Evolutionary conservation across 2,329 filamentous ascomycete genomes (phyloP).

Genomic region (Cladophialophora yegresii): DNA sequence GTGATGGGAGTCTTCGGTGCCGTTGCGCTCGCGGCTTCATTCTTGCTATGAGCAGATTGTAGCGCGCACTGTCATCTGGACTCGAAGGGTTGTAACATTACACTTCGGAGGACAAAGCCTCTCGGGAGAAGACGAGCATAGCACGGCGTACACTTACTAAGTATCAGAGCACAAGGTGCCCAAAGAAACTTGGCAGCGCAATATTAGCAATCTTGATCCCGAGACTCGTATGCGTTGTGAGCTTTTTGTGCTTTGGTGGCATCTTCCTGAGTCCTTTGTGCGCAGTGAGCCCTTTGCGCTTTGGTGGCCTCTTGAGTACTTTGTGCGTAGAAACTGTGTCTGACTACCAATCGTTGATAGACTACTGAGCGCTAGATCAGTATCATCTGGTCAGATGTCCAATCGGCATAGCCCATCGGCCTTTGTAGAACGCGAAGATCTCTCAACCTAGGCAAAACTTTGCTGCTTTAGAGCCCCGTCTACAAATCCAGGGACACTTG

Average conservation of each 20-base stretch:
- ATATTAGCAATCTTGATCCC: not conserved
- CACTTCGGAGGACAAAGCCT: not conserved
- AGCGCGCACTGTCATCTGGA: not conserved
- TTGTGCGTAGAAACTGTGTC: not conserved
- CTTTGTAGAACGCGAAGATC: not conserved
- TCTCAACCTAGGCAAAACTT: not conserved
- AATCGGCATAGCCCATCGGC: not conserved
- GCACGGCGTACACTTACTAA: not conserved
- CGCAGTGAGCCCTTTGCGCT: not conserved
- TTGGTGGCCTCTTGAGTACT: not conserved
- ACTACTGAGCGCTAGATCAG: not conserved
- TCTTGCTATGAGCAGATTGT: constrained; percentile 11
- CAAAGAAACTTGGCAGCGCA: not conserved
- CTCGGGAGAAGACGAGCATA: not conserved
- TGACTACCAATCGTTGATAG: not conserved
- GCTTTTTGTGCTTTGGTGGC: not conserved
- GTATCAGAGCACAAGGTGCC: not conserved
- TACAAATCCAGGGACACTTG: not conserved
- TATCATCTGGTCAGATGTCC: not conserved
- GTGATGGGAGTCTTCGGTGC: constrained; percentile 16
- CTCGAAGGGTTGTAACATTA: not conserved
- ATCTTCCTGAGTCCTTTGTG: not conserved
- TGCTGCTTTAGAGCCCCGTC: not conserved
- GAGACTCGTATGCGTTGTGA: not conserved
- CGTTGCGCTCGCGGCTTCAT: constrained; percentile 18